phyloP scores from a whole-genome alignment of 495 filamentous ascomycete species.

The Penicillium pancosmium region DNA sequence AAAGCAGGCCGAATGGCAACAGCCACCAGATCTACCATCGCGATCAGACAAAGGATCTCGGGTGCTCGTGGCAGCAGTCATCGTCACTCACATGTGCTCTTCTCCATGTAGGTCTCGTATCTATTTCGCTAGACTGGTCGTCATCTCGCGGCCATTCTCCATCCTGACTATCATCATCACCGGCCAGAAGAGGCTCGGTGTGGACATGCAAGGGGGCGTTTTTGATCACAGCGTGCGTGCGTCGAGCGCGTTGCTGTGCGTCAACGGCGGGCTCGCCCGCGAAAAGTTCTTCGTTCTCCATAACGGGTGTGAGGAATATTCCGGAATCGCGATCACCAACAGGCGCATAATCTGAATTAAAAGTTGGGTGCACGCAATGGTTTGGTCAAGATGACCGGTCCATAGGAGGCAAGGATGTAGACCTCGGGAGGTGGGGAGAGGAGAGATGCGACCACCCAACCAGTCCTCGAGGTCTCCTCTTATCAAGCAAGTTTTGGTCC shows the following conservation, averaged over 20 bases:
- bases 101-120: conserved; percentile 26
- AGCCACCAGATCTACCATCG: conserved; percentile 79
- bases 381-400: conserved; percentile 13
- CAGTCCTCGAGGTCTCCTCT: too few species aligned
- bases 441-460: conserved; percentile 2
- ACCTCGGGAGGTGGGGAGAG: conserved; percentile 2
- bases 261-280: conserved; percentile 25
- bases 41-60: conserved; percentile 8
- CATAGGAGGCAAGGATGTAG: background rate
- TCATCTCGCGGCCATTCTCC: conserved; percentile 12
- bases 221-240: conserved; percentile 7
- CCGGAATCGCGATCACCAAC: background rate
- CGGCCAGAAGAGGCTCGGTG: conserved; percentile 18
- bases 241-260: conserved; percentile 15
- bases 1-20: conserved; percentile 72
- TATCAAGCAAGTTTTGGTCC: conserved; percentile 6
- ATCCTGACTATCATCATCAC: conserved; percentile 15
- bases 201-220: conserved; percentile 17
- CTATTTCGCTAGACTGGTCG: conserved; percentile 6
- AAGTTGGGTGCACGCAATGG: conserved; percentile 5
- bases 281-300: conserved; percentile 35
- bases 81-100: conserved; percentile 26
- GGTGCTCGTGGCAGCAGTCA: conserved; percentile 1
- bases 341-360: conserved; percentile 4
- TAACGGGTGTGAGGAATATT: conserved; percentile 6